Conservation (phyloP, 106 monocot genomes). For the Allium cepa region DNA sequence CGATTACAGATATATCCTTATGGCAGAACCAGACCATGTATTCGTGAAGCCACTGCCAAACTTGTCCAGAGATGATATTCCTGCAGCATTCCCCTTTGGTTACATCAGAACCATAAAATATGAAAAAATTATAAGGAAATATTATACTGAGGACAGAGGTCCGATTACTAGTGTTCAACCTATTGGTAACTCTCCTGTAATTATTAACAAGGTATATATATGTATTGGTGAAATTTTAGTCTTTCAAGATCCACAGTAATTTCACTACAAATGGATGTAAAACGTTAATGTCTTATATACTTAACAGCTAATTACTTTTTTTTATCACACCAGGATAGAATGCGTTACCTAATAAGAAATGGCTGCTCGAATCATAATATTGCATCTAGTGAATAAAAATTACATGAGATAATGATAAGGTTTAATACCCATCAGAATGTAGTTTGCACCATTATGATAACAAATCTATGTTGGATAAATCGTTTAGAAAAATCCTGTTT, state of each 20-base stretch:
- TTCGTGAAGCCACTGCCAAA: slow-evolving; percentile 84
- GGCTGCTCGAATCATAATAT: too few species aligned
- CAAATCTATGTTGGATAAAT: neutral
- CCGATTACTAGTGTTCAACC: neutral
- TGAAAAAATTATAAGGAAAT: neutral
- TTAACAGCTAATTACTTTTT: too few species aligned
- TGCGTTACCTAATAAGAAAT: too few species aligned
- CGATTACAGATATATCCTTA: slow-evolving; percentile 66
- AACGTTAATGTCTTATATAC: too few species aligned
- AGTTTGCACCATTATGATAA: neutral
- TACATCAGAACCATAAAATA: neutral
- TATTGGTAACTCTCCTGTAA: neutral
- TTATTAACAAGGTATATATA: neutral
- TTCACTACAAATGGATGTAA: too few species aligned
- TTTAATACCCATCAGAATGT: too few species aligned
- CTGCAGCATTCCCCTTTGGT: slow-evolving; percentile 77
- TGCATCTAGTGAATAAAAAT: too few species aligned
- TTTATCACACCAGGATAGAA: too few species aligned
- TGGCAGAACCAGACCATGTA: slow-evolving; percentile 95
- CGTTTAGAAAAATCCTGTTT: neutral
- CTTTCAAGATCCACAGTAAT: too few species aligned
- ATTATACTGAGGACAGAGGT: neutral
- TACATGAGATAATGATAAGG: too few species aligned
- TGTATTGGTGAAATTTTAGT: neutral
- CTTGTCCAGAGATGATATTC: slow-evolving; percentile 41